Evolutionary conservation across 495 filamentous ascomycete genomes (phyloP), one percentile per base, ranked within the genome.

Genomic region (Annulohypoxylon moriforme): DNA sequence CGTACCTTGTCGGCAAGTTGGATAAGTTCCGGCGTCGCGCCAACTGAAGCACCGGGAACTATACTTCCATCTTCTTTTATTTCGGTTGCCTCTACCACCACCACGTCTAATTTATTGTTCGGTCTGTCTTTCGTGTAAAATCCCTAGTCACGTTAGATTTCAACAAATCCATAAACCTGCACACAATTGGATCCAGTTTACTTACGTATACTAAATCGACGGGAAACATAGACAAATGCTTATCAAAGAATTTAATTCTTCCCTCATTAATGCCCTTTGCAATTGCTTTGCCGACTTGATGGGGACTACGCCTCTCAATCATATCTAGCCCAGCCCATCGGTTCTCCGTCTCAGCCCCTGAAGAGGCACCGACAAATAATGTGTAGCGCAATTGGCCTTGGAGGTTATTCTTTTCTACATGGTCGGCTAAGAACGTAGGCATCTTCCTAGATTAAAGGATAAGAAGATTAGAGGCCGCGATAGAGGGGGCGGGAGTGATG

Each of bases 1-100:
- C 81, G 38, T 70, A 86, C 86, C 85, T 96, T 96, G 75, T 95
- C 92, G 44, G 93, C 92, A 86, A 95, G 91, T 81, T 96, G 93
- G 64, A 97, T 85, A 33, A 97, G 84, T 79, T 97, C 94, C 16
- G 94, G 94, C 9, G 89, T 90, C 2, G 94, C 94, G 56, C 94
- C 94, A 13, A 97, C 94, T 25, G 89, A 92, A 22, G 94, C 93
- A 68, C 94, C 94, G 29, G 92, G 93, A 42, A 97, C 92, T 76
- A 97, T 95, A 58, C 92, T 93, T 49, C 94, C 94, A 78, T 94
- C 91, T 75, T 95, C 93, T n/a, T 93, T 96, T 77, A 97, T 96
- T 67, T 92, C 93, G 33, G 89, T 90, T 4, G 94, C 94, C 78
- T 97, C 94, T 22, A 97, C 91, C 25, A 96, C 90, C 0, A 91